Percentiles rank a stretch among this genome's conserved stretches.
These are phyloP conservation scores for Mortierella sp. DNA, from an alignment of 371 early-diverging fungal species.

Conservation along the genomic window DNA sequence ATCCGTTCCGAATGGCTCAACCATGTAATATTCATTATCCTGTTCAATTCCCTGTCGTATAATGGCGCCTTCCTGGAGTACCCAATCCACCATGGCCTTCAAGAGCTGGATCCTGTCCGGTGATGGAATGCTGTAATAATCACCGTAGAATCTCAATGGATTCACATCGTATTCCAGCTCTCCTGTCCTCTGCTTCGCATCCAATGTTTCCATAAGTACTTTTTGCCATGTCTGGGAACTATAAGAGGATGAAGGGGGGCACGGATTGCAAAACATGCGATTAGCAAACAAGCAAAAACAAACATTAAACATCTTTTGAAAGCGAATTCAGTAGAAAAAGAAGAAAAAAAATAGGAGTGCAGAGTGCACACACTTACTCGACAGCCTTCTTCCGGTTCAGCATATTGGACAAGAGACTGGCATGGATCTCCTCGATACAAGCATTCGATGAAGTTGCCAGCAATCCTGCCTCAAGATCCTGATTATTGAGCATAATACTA, in stretches of 20 bases:
- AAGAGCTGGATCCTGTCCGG: constrained; percentile 35
- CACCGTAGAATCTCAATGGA: constrained; percentile 23
- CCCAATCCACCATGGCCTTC: constrained; percentile 48
- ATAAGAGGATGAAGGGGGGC: too few species aligned
- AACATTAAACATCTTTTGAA: too few species aligned
- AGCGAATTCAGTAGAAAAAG: too few species aligned
- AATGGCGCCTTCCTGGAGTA: constrained; percentile 36
- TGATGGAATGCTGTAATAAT: constrained; percentile 36
- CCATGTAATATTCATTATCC: constrained; percentile 19
- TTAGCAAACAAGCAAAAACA: too few species aligned
- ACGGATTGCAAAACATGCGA: too few species aligned
- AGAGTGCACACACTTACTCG: constrained; percentile 17
- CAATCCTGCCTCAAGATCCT: constrained; percentile 43
- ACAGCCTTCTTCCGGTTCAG: constrained; percentile 53
- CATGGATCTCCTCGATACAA: constrained; percentile 43
- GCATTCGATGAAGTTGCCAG: constrained; percentile 22
- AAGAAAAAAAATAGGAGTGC: background rate
- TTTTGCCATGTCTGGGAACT: constrained; percentile 42
- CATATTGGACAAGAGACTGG: constrained; percentile 47
- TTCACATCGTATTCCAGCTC: constrained; percentile 40
- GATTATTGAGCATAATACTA: background rate
- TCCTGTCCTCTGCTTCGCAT: constrained; percentile 27
- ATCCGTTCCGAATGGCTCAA: constrained; percentile 42
- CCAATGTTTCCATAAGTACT: constrained; percentile 40
- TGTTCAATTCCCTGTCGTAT: constrained; percentile 45